Conservation (phyloP, 345 rosid genomes). For the Tarenaya hassleriana region DNA sequence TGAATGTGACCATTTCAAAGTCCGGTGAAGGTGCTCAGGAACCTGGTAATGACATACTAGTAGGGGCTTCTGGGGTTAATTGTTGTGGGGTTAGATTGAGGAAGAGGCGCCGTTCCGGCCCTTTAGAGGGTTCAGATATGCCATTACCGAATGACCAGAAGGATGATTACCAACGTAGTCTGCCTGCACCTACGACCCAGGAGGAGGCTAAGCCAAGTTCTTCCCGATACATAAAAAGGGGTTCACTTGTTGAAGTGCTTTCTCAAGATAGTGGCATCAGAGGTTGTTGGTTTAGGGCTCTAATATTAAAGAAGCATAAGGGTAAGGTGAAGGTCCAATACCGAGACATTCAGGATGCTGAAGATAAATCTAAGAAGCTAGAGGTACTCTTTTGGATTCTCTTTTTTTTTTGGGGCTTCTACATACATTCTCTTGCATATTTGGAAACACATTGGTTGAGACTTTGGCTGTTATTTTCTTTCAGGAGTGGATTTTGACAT, state of each 20-base stretch:
- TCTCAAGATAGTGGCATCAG: constrained; percentile 79
- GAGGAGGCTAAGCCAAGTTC: constrained; percentile 19
- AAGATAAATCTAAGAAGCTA: constrained; percentile 53
- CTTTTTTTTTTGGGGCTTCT: neutral
- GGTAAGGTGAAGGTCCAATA: constrained; percentile 77
- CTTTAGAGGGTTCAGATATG: constrained; percentile 18
- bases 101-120: constrained; percentile 37
- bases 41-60: constrained; percentile 16
- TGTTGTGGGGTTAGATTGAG: constrained; percentile 32
- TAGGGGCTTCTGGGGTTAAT: constrained; percentile 29
- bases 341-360: constrained; percentile 61
- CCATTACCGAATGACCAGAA: constrained; percentile 14
- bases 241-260: constrained; percentile 64
- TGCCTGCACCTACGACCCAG: constrained; percentile 13
- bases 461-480: constrained; percentile 12
- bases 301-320: constrained; percentile 48
- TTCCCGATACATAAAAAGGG: constrained; percentile 33
- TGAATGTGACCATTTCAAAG: constrained; percentile 24
- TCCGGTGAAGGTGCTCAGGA: constrained; percentile 19
- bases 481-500: constrained; percentile 75
- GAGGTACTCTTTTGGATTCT: constrained; percentile 37
- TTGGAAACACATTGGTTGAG: neutral
- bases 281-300: constrained; percentile 83
- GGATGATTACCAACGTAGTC: constrained; percentile 25
- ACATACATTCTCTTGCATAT: too few relatives aligned